Evolutionary conservation across 768 basidiomycete species (phyloP), one percentile per base, ranked within the genome.

Genomic region (Lanmaoa rubissima): DNA sequence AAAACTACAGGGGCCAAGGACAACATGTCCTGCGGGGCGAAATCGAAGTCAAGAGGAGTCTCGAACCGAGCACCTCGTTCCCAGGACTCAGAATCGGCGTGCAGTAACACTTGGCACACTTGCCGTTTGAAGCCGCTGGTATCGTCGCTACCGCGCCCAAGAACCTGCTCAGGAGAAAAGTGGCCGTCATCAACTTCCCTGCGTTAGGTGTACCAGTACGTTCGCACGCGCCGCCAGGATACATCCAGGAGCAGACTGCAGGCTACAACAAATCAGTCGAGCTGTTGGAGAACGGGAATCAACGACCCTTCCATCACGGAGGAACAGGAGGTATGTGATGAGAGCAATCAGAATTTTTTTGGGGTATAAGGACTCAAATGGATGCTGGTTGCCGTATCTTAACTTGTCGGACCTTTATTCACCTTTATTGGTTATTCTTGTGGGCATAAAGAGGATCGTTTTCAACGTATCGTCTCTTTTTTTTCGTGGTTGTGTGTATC

Each of bases 231-330:
- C 83, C 82, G 4, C 82, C 82, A 10, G 80, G 79, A 17, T 83
- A 82, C 54, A 73, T 73, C 49, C 71, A 73, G 43, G 69, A 74
- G 13, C 65, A 74, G 46, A 73, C 69, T 41, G 72, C 71, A 19
- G 76, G 85, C 62, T 82, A 81, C 64, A 82, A 79, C 57, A 78
- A 75, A 42, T 74, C 77, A 10, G 69, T 80, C 31, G 82, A 80
- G 14, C 75, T 80, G 36, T 65, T 82, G 59, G 81, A 82, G 62
- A 82, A 81, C 61, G 79, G 79, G 14, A 82, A 84, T 63, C 80
- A 83, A 61, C 70, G 78, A 61, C 83, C 79, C 63, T 67, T 61
- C 41, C 64, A 59, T 53, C 54, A 68, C 36, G 54, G 62, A 36
- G 53, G 43, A 6, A 17, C 38, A 53, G 53, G 32, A 9, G 57